These are phyloP conservation scores for Peltaster fructicola DNA, from an alignment of 2,329 filamentous ascomycete genomes.

Conservation along the genomic window DNA sequence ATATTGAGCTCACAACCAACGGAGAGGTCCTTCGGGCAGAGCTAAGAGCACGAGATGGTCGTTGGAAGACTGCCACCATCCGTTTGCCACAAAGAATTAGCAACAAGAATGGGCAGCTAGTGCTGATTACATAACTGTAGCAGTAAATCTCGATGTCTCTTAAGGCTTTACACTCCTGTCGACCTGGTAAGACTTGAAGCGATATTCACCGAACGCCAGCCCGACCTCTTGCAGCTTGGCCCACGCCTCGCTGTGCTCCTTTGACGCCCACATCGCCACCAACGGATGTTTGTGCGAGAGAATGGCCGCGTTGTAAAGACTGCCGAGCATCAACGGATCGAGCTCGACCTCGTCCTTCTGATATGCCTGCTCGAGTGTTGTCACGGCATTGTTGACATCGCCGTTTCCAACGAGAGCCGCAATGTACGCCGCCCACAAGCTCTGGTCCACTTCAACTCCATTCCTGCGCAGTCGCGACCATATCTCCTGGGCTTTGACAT, in stretches of 20 bases:
- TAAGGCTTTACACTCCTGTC: constrained; percentile 5
- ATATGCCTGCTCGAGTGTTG: constrained; percentile 49
- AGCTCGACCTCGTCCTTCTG: constrained; percentile 47
- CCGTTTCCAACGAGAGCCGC: constrained; percentile 59
- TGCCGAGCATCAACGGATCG: constrained; percentile 58
- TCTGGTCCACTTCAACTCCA: constrained; percentile 59
- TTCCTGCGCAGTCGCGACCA: constrained; percentile 56
- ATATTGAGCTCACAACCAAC: constrained; percentile 15
- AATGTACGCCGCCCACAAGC: constrained; percentile 60
- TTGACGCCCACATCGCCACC: constrained; percentile 37
- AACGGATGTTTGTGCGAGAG: no score
- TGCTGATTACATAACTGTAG: constrained; percentile 6
- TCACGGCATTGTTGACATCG: constrained; percentile 48
- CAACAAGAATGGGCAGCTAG: constrained; percentile 22
- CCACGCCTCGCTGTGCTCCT: constrained; percentile 58
- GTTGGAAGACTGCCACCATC: constrained; percentile 16
- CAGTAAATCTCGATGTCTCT: neutral
- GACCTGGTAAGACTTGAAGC: constrained; percentile 11
- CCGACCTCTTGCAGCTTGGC: constrained; percentile 44
- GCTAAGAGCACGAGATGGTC: constrained; percentile 17
- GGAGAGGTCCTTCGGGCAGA: constrained; percentile 19
- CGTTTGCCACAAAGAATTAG: constrained; percentile 22
- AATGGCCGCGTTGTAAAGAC: constrained; percentile 59
- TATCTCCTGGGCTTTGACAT: constrained; percentile 34
- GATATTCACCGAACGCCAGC: constrained; percentile 7